A percentile compares a stretch with the other conserved stretches of the same genome.
phyloP scores from a whole-genome alignment of 495 filamentous ascomycete species.

The Lasiosphaeria miniovina region DNA sequence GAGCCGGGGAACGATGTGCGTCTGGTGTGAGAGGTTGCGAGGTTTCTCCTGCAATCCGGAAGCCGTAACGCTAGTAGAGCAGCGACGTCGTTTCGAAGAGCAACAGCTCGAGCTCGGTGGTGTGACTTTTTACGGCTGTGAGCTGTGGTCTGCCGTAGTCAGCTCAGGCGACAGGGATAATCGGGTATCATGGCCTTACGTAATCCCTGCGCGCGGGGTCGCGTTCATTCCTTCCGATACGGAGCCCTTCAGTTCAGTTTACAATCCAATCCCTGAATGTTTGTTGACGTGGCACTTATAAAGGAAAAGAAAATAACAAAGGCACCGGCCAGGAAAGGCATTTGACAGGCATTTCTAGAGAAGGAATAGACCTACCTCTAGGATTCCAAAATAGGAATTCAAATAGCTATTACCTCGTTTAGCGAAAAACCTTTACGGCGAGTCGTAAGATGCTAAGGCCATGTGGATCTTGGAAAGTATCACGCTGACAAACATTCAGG shows the following conservation, averaged over 20 bases:
- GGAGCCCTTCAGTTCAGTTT: too few species aligned
- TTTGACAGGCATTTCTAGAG: too few species aligned
- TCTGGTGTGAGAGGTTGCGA: conserved; percentile 15
- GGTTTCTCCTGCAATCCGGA: conserved; percentile 12
- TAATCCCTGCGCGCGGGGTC: background rate
- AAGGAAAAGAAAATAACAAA: too few species aligned
- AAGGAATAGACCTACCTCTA: too few species aligned
- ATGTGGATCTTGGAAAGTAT: too few species aligned
- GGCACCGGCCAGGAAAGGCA: too few species aligned
- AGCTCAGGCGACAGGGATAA: background rate
- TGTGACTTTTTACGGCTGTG: conserved; percentile 14
- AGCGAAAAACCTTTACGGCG: too few species aligned
- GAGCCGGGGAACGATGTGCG: background rate
- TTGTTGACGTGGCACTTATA: background rate
- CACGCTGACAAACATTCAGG: too few species aligned
- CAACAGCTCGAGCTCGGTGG: conserved; percentile 6
- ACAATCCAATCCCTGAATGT: background rate
- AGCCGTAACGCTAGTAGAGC: conserved; percentile 17
- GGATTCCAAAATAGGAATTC: too few species aligned
- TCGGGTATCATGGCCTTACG: background rate
- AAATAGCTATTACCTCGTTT: too few species aligned
- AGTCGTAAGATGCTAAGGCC: too few species aligned
- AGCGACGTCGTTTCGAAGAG: conserved; percentile 1
- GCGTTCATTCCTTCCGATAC: too few species aligned
- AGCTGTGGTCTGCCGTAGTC: background rate